Conservation (phyloP, 208 protist species). For the Wallacemonas sp. region DNA sequence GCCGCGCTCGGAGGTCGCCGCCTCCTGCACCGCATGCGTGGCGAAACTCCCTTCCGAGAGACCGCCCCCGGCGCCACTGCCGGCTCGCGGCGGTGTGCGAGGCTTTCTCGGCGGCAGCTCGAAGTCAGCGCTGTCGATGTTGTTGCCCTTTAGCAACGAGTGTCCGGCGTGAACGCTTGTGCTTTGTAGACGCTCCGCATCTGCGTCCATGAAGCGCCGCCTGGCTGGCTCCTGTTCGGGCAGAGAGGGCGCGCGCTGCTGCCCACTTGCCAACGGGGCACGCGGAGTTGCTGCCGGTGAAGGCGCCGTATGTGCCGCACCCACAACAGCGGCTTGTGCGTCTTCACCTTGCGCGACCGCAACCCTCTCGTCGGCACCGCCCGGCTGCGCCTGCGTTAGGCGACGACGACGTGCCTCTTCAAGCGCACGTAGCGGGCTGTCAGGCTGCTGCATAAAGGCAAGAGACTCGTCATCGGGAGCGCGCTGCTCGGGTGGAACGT, state of each 20-base stretch:
- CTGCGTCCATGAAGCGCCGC: conserved; percentile 47
- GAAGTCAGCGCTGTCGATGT: conserved; percentile 1
- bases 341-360: neutral
- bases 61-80: neutral
- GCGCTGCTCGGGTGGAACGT: conserved; percentile 73
- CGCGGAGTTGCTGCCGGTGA: neutral
- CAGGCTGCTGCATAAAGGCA: conserved; percentile 39
- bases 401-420: conserved; percentile 8
- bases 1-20: neutral
- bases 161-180: conserved; percentile 75
- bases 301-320: too few species aligned
- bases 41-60: neutral
- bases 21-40: neutral
- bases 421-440: conserved; percentile 27
- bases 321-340: neutral
- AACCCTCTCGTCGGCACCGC: neutral
- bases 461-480: conserved; percentile 62
- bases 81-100: neutral
- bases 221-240: conserved; percentile 8
- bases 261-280: conserved; percentile 17
- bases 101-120: neutral
- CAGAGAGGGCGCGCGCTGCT: conserved; percentile 39
- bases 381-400: neutral
- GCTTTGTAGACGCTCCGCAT: conserved; percentile 48
- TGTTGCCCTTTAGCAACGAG: conserved; percentile 30